These are phyloP conservation scores for Tolypocladium album DNA, from an alignment of 2,329 filamentous ascomycete genomes.

Conservation along the genomic window DNA sequence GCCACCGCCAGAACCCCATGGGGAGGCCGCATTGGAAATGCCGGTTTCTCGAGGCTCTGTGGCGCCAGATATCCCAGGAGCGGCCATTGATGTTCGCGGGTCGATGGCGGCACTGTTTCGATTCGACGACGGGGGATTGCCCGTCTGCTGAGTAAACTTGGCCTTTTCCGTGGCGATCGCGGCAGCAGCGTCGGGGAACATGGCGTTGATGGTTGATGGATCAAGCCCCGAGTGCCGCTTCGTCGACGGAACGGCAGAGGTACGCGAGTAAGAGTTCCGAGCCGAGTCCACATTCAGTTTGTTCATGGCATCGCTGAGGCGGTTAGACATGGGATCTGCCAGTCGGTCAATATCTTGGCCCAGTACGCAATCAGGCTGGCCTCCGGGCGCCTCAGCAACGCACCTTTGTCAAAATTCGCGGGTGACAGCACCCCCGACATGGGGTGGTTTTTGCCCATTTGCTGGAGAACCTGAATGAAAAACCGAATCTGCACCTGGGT, in stretches of 20 bases:
- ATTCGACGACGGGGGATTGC: constrained; percentile 80
- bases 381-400: constrained; percentile 10
- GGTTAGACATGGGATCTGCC: constrained; percentile 90
- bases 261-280: constrained; percentile 76
- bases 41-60: constrained; percentile 20
- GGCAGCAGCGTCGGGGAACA: constrained; percentile 97
- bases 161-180: constrained; percentile 98
- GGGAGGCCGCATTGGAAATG: constrained; percentile 41
- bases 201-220: constrained; percentile 86
- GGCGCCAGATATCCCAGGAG: constrained; percentile 61
- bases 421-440: constrained; percentile 94
- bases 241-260: constrained; percentile 58
- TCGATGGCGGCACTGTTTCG: constrained; percentile 80
- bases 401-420: constrained; percentile 93
- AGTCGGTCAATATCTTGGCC: constrained; percentile 6
- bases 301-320: constrained; percentile 91
- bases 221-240: constrained; percentile 96
- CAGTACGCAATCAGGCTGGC: neutral
- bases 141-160: constrained; percentile 92
- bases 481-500: constrained; percentile 98
- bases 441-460: constrained; percentile 97
- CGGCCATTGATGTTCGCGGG: constrained; percentile 61
- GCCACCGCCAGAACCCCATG: constrained; percentile 55
- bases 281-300: constrained; percentile 83
- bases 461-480: constrained; percentile 96